Conservation (phyloP, 805 yeast species). For the Tetrapisispora namnaoensis region DNA sequence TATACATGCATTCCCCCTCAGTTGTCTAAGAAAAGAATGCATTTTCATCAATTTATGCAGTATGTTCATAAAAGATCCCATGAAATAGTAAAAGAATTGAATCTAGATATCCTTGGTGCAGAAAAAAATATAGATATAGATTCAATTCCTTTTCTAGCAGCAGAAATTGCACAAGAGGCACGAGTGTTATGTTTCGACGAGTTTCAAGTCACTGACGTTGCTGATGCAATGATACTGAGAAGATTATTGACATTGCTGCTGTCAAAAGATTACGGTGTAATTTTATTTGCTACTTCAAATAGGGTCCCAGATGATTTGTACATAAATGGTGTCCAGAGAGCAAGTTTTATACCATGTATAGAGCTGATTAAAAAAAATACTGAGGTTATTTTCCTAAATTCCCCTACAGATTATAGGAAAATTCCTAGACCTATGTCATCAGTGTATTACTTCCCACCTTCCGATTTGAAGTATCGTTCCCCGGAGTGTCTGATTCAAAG, state of each 20-base stretch:
- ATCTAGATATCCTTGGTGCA: conserved; percentile 26
- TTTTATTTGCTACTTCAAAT: conserved; percentile 87
- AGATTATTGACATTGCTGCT: conserved; percentile 59
- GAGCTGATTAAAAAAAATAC: conserved; percentile 64
- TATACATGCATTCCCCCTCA: conserved; percentile 74
- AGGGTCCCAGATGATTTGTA: conserved; percentile 91
- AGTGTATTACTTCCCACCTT: conserved; percentile 66
- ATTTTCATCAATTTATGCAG: conserved; percentile 97
- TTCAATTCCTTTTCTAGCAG: conserved; percentile 74
- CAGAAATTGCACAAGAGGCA: conserved; percentile 66
- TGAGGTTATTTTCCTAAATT: conserved; percentile 68
- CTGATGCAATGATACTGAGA: conserved; percentile 93
- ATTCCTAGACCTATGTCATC: conserved; percentile 74
- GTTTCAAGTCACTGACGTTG: conserved; percentile 96
- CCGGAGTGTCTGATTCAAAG: conserved; percentile 43
- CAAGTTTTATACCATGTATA: conserved; percentile 86
- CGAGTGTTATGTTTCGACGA: conserved; percentile 91
- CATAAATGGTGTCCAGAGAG: conserved; percentile 88
- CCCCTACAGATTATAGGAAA: conserved; percentile 91
- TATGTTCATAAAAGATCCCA: conserved; percentile 80
- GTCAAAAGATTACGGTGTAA: conserved; percentile 68
- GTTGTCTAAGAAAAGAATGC: conserved; percentile 70
- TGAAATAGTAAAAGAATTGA: conserved; percentile 54
- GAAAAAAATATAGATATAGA: conserved; percentile 49
- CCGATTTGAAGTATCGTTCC: conserved; percentile 47